Base-by-base conservation (phyloP, 192 early-diverging fungal genomes). In the Glomus cerebriforme region DNA sequence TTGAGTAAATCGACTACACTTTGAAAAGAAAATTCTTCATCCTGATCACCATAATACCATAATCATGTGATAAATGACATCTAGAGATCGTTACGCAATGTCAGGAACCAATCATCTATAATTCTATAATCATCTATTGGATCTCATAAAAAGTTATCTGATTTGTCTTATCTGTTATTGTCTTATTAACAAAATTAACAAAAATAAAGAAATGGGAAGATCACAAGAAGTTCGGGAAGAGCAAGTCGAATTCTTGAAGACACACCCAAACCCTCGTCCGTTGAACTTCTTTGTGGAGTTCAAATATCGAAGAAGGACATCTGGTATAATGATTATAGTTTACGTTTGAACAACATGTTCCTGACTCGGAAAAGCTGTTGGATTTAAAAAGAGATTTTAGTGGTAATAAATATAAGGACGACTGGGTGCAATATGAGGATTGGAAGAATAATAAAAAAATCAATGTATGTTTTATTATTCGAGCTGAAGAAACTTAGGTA, bases 241-340 rank as follows among this genome's bases (percentile, higher is more conserved):
- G 37, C 73, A 75, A 75, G 73, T 60, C n/a, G 60, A 75, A 12
- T 75, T 75, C 73, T 75, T 75, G 58, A 75, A 60, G 73, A 75
- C 24, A 45, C 58, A 75, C 15, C 58, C 58, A 75, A 1, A 75
- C 58, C 59, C 73, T 29, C 8, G 58, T 75, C 54, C 1, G 35
- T 59, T 74, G 73, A 74, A 74, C 58, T 74, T 74, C 58, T 58
- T 75, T 75, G 22, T 75, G 13, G 58, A 75, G 32, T 60, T 75
- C 34, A 75, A 75, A 60, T 75, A 75, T 60, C 58, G 43, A 19
- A 71, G 19, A 71, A 71, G 37, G n/a, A 49, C n/a, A 59, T 74
- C 73, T 59, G 31, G 27, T 74, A 59, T 75, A 59, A 60, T 22
- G 73, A 75, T 75, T 75, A 75, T 59, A 31, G 22, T 17, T 75